These are phyloP conservation scores for Penicillium nucicola DNA, from an alignment of 495 filamentous ascomycete genomes.

Conservation along the genomic window DNA sequence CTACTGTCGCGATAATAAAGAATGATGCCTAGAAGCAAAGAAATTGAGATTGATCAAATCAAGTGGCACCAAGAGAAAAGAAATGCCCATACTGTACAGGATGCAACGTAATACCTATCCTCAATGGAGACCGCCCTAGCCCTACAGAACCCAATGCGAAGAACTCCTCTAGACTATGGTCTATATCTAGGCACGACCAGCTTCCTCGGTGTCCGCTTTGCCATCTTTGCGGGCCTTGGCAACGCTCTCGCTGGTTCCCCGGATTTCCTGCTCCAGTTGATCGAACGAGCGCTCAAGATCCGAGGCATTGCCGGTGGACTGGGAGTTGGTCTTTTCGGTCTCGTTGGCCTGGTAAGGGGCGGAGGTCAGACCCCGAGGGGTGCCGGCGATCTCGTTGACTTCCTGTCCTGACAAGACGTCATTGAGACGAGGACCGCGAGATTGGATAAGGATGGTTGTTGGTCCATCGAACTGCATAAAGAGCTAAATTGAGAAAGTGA, in stretches of 20 bases:
- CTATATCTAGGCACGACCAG: conserved; percentile 24
- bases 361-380: conserved; percentile 52
- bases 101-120: conserved; percentile 10
- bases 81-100: conserved; percentile 19
- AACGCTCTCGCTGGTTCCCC: conserved; percentile 41
- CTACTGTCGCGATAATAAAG: neutral
- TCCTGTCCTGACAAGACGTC: conserved; percentile 74
- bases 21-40: neutral
- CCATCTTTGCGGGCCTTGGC: conserved; percentile 64
- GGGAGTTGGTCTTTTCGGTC: conserved; percentile 15
- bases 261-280: conserved; percentile 30
- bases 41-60: conserved; percentile 9
- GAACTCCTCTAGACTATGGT: neutral
- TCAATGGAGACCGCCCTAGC: conserved; percentile 10
- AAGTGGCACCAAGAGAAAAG: conserved; percentile 6
- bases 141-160: conserved; percentile 14
- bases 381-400: conserved; percentile 81
- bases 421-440: conserved; percentile 67
- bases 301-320: conserved; percentile 18
- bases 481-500: conserved; percentile 46
- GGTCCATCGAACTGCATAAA: conserved; percentile 90
- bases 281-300: conserved; percentile 34
- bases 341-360: conserved; percentile 44
- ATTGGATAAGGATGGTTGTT: conserved; percentile 78
- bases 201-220: conserved; percentile 66